These are phyloP conservation scores for Aspergillus sp. DNA, from an alignment of 2,329 filamentous ascomycete genomes.

Conservation along the genomic window DNA sequence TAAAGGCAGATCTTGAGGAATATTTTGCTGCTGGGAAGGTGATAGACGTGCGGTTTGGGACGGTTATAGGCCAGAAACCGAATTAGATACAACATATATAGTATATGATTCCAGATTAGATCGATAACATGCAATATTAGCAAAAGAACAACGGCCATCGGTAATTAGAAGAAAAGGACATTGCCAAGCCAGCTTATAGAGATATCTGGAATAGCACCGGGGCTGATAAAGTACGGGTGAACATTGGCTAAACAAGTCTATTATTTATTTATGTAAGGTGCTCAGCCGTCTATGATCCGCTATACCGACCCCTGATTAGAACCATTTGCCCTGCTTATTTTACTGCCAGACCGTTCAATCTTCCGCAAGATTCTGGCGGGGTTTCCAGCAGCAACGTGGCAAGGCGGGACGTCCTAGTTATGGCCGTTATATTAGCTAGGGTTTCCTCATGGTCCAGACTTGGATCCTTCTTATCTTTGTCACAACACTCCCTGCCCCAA, in stretches of 20 bases:
- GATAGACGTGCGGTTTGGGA: neutral
- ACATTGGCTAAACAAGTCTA: too few species aligned
- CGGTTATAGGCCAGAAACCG: constrained; percentile 4
- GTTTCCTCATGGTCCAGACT: neutral
- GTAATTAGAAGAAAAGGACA: too few species aligned
- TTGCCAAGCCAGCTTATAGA: too few species aligned
- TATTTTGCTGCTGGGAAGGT: neutral
- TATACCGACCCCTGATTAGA: too few species aligned
- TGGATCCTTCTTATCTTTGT: constrained; percentile 24
- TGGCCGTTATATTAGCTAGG: neutral
- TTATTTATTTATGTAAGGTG: too few species aligned
- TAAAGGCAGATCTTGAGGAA: neutral
- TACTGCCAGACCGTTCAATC: constrained; percentile 1
- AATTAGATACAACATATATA: neutral
- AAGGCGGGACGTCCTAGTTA: constrained; percentile 29
- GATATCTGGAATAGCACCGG: too few species aligned
- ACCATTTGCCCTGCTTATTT: too few species aligned
- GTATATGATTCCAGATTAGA: neutral
- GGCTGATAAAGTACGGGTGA: too few species aligned
- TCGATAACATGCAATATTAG: too few species aligned
- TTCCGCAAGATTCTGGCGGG: constrained; percentile 25
- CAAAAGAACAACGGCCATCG: too few species aligned
- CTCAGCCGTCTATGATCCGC: too few species aligned
- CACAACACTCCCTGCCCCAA: constrained; percentile 43
- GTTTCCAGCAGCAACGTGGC: constrained; percentile 31